These are phyloP conservation scores for Gracilaria gracilis DNA, from an alignment of 23 red algal genomes.

Conservation along the genomic window DNA sequence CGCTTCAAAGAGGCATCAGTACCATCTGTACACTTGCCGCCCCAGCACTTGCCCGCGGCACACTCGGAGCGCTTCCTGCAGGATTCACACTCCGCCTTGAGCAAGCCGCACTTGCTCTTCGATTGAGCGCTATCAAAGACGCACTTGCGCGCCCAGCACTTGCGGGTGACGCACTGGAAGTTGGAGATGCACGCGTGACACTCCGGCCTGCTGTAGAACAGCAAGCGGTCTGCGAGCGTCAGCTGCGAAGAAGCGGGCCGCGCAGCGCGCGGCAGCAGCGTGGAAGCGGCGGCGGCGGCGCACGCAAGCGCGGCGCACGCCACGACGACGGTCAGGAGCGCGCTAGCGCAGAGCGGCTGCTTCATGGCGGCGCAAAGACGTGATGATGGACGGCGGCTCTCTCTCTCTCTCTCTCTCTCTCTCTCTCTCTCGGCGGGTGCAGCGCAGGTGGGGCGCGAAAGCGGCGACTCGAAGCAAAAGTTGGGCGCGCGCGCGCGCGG, in stretches of 20 bases:
- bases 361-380: too few relatives aligned
- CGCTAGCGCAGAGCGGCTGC: too few relatives aligned
- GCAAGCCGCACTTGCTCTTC: slow-evolving; percentile 13
- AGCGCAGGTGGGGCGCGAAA: too few relatives aligned
- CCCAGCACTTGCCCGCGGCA: background rate
- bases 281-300: too few relatives aligned
- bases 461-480: too few relatives aligned
- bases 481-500: too few relatives aligned
- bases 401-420: too few relatives aligned
- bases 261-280: too few relatives aligned
- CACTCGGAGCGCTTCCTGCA: slow-evolving; percentile 10
- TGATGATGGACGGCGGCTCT: too few relatives aligned
- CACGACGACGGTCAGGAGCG: too few relatives aligned
- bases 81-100: slow-evolving; percentile 9
- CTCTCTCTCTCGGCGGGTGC: too few relatives aligned
- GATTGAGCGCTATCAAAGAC: background rate
- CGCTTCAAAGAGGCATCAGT: background rate
- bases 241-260: background rate
- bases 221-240: background rate
- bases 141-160: slow-evolving; percentile 45
- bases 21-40: slow-evolving; percentile 30
- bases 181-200: background rate
- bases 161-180: slow-evolving; percentile 19
- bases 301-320: too few relatives aligned
- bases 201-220: background rate